These are phyloP conservation scores for Neonectria faginata DNA, from an alignment of 2,329 filamentous ascomycete genomes.

Conservation along the genomic window DNA sequence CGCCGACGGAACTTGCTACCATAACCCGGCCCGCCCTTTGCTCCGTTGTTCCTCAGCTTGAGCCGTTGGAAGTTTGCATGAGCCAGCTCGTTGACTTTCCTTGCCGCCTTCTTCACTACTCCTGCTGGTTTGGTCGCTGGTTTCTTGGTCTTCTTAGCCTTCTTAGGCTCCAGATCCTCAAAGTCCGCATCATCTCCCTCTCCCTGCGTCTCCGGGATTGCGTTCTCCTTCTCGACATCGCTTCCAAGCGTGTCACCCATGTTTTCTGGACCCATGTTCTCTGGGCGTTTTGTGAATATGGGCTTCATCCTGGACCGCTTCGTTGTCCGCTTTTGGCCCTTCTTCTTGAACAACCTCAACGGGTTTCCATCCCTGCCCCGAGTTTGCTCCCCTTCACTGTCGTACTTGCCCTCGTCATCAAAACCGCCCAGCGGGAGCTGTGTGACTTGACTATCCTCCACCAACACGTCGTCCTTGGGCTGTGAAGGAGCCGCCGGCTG, in stretches of 20 bases:
- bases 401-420: slow-evolving; percentile 71
- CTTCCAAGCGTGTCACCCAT: slow-evolving; percentile 46
- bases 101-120: slow-evolving; percentile 62
- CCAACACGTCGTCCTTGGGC: slow-evolving; percentile 53
- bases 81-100: slow-evolving; percentile 73
- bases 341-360: slow-evolving; percentile 80
- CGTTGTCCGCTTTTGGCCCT: slow-evolving; percentile 84
- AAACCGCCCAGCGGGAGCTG: slow-evolving; percentile 68
- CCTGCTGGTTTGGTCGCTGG: slow-evolving; percentile 53
- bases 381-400: slow-evolving; percentile 64
- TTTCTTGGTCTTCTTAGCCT: slow-evolving; percentile 35
- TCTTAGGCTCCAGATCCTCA: slow-evolving; percentile 31
- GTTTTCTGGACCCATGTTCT: slow-evolving; percentile 46
- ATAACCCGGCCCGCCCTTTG: slow-evolving; percentile 70
- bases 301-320: slow-evolving; percentile 74
- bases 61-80: slow-evolving; percentile 75
- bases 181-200: slow-evolving; percentile 37
- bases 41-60: slow-evolving; percentile 71
- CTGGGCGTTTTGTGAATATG: slow-evolving; percentile 61
- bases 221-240: slow-evolving; percentile 53
- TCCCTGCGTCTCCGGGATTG: slow-evolving; percentile 47
- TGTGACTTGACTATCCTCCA: slow-evolving; percentile 58
- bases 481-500: slow-evolving; percentile 38
- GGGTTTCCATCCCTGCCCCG: slow-evolving; percentile 69
- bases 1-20: slow-evolving; percentile 70